Evolutionary conservation across 495 filamentous ascomycete species (phyloP), one percentile per base, ranked within the genome.

Genomic region (Penicillium pulvis): DNA sequence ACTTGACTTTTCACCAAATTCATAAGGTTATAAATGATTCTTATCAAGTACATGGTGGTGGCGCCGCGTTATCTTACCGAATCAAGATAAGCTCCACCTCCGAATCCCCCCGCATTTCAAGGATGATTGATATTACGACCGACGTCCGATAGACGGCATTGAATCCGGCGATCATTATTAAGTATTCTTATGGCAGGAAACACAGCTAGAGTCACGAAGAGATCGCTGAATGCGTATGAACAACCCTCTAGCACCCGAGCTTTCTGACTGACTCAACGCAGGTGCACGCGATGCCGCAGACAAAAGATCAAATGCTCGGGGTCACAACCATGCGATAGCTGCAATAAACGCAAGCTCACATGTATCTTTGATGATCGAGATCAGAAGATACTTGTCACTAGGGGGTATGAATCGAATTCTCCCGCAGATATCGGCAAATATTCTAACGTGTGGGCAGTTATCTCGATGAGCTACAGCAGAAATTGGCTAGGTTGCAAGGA

Each of bases 291-390:
- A 56, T 79, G 76, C 49, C 75, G 76, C 43, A 68, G 74, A 42
- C 76, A 79, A 47, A 79, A 79, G 55, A 77, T 78, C 57, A 78
- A 74, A 56, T 78, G 75, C 47, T 75, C 75, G 17, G 75, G 73
- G 16, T 69, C 69, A 6, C 67, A 71, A 56, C 75, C 76, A 8
- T 79, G 76, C 62, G 70, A 74, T 28, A 67, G 67, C 7, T 79
- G 75, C 61, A 76, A 55, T 50, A 79, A 76, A 54, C 72, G 73
- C 31, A 76, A 76, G n/a, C 58, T 79, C 24, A 56, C 69, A 0
- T 77, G 74, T 46, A 53, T 68, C 19, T 78, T 77, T 52, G 70
- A 79, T 61, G 69, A 73, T 44, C 65, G 70, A 9, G 70, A 76
- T 41, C 74, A 78, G 49, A 79, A 77, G 56, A 65, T 78, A 10